These are phyloP conservation scores for Ailanthus altissimus DNA, from an alignment of 345 rosid genomes.

Conservation along the genomic window DNA sequence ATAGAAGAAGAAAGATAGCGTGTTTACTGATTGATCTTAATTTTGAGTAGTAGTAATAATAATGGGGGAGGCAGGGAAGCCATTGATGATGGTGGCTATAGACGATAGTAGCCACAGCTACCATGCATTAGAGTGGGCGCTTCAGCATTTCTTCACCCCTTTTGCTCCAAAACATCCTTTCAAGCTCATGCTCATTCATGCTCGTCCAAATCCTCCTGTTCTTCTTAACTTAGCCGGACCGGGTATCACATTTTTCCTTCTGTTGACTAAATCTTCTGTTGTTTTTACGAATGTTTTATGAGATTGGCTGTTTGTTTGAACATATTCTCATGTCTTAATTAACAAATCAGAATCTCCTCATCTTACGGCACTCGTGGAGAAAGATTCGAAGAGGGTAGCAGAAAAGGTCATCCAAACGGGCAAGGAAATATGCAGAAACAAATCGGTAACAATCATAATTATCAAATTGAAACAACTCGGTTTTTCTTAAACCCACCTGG, in stretches of 20 bases:
- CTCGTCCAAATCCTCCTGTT: slow-evolving; percentile 34
- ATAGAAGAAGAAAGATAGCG: neutral
- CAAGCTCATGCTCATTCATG: slow-evolving; percentile 54
- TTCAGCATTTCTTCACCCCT: slow-evolving; percentile 53
- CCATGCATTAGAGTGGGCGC: slow-evolving; percentile 55
- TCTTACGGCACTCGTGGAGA: slow-evolving; percentile 33
- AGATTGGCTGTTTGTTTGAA: too few relatives aligned
- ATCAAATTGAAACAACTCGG: too few relatives aligned
- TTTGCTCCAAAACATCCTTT: slow-evolving; percentile 35
- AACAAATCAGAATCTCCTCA: slow-evolving; percentile 25
- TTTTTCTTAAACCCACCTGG: too few relatives aligned
- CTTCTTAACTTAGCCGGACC: slow-evolving; percentile 44
- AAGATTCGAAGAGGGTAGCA: slow-evolving; percentile 37
- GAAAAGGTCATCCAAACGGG: slow-evolving; percentile 28
- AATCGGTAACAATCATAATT: slow-evolving; percentile 19
- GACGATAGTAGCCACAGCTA: slow-evolving; percentile 54
- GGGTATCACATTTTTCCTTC: too few relatives aligned
- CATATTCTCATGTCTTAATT: too few relatives aligned
- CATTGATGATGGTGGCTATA: slow-evolving; percentile 48
- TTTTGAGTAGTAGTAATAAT: neutral
- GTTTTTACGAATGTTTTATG: too few relatives aligned
- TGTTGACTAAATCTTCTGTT: too few relatives aligned
- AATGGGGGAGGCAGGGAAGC: slow-evolving; percentile 29
- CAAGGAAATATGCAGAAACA: slow-evolving; percentile 30
- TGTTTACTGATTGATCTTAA: neutral